These are phyloP conservation scores for Exserohilum rostratum DNA, from an alignment of 2,329 filamentous ascomycete species.

Conservation along the genomic window DNA sequence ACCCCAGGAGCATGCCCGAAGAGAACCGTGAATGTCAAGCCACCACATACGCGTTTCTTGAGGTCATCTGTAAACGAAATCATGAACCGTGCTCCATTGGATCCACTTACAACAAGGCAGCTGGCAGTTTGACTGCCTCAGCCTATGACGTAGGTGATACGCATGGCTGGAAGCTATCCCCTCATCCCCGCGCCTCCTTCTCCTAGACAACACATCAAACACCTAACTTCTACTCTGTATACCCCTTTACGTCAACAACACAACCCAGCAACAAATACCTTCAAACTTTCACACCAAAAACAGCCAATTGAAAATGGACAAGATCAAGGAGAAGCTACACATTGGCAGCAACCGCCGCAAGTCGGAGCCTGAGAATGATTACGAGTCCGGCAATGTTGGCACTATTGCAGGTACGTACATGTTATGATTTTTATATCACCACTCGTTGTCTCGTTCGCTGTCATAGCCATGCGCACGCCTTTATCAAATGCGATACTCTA, in stretches of 20 bases:
- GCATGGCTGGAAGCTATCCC: slow-evolving; percentile 19
- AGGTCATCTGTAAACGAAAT: slow-evolving; percentile 1
- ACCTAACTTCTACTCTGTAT: slow-evolving; percentile 3
- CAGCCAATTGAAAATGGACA: slow-evolving; percentile 34
- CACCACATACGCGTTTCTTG: slow-evolving; percentile 2
- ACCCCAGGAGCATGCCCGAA: background rate
- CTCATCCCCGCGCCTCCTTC: slow-evolving; percentile 13
- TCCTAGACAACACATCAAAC: slow-evolving; percentile 10
- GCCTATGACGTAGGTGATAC: slow-evolving; percentile 25
- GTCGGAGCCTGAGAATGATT: slow-evolving; percentile 35
- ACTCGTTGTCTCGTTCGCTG: background rate
- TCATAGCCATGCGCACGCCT: background rate
- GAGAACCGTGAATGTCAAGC: background rate
- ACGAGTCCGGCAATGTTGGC: slow-evolving; percentile 21
- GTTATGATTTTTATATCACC: background rate
- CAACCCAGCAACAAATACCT: background rate
- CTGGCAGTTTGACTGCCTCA: slow-evolving; percentile 12
- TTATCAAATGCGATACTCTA: background rate
- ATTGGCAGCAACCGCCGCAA: slow-evolving; percentile 40
- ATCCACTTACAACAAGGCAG: slow-evolving; percentile 18
- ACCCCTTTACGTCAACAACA: background rate
- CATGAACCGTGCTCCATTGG: slow-evolving; percentile 9
- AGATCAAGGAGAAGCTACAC: slow-evolving; percentile 47
- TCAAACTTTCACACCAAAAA: background rate
- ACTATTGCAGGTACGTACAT: slow-evolving; percentile 27